Evolutionary conservation across 257 asterid genomes (phyloP).

Genomic region (Schizonepeta tenuifolia): DNA sequence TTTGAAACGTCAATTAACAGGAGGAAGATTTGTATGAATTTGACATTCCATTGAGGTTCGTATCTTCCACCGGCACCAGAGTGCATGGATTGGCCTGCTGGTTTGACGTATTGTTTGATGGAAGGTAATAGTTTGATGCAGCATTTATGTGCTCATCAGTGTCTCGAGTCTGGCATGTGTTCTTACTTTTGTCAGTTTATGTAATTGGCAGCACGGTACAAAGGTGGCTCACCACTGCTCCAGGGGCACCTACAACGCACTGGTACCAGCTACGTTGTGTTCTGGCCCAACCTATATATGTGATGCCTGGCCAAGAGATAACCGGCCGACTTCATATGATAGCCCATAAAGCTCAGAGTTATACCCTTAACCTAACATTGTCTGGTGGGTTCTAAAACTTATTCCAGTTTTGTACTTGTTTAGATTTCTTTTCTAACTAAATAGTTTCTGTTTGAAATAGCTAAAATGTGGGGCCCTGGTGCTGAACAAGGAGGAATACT

Average conservation of each 20-base stretch:
- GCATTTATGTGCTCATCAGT: not conserved
- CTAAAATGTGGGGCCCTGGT: constrained; percentile 96
- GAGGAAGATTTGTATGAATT: constrained; percentile 95
- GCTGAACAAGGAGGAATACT: constrained; percentile 92
- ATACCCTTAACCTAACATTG: constrained; percentile 79
- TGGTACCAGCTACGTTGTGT: constrained; percentile 99
- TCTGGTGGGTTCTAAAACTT: constrained; percentile 54
- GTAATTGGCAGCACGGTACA: constrained; percentile 68
- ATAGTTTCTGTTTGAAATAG: constrained; percentile 42
- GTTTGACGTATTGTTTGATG: constrained; percentile 94
- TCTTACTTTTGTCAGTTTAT: constrained; percentile 26
- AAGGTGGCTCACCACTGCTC: constrained; percentile 97
- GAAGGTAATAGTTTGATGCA: constrained; percentile 61
- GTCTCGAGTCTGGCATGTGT: constrained; percentile 6
- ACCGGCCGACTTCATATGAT: constrained; percentile 88
- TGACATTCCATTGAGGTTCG: constrained; percentile 78
- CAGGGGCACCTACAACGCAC: constrained; percentile 97
- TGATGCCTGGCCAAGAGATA: constrained; percentile 98
- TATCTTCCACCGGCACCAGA: constrained; percentile 81
- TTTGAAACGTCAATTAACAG: constrained; percentile 43
- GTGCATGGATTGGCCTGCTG: constrained; percentile 98
- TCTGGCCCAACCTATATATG: constrained; percentile 89
- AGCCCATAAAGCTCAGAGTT: constrained; percentile 97
- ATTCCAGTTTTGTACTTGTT: not conserved
- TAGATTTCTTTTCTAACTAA: constrained; percentile 13